Percentiles rank a stretch among this genome's conserved stretches.
Evolutionary conservation across 306 rosid species (phyloP).

Genomic region (Gastrolobium bilobum): DNA sequence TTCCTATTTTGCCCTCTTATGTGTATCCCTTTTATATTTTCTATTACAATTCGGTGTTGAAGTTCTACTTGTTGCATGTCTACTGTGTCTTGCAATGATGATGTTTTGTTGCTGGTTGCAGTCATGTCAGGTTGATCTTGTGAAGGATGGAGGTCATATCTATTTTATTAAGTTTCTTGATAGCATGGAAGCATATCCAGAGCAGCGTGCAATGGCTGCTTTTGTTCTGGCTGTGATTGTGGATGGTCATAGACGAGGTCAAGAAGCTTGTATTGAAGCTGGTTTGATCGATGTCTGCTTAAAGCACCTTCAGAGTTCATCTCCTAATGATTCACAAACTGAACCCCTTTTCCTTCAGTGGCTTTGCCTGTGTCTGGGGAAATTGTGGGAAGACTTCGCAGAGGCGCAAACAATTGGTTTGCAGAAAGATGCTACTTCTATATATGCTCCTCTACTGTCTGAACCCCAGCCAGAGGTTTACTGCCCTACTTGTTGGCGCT

Average conservation of each 20-base stretch:
- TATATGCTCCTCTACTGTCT: conserved; percentile 71
- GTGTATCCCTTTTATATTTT: conserved; percentile 1
- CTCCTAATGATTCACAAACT: conserved; percentile 80
- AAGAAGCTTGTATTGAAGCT: conserved; percentile 95
- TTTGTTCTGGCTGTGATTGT: conserved; percentile 97
- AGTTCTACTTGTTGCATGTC: conserved; percentile 25
- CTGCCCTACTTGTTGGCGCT: conserved; percentile 33
- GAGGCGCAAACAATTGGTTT: conserved; percentile 89
- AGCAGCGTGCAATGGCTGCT: conserved; percentile 99
- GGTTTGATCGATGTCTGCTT: conserved; percentile 85
- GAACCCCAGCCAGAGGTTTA: conserved; percentile 97
- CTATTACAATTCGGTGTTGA: conserved; percentile 16
- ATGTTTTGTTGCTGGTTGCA: conserved; percentile 56
- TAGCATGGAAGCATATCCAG: conserved; percentile 91
- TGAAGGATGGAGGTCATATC: conserved; percentile 92
- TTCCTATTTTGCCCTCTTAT: conserved; percentile 10
- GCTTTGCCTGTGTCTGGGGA: conserved; percentile 98
- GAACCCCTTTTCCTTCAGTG: conserved; percentile 99
- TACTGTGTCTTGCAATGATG: conserved; percentile 37
- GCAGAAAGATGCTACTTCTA: conserved; percentile 83
- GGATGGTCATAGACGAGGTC: conserved; percentile 95
- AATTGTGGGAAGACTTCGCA: conserved; percentile 90
- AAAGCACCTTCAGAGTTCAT: conserved; percentile 88
- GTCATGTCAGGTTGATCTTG: conserved; percentile 99
- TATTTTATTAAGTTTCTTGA: conserved; percentile 98